Conservation (phyloP, 441 rosid species). For the Aquilaria agallochum region DNA sequence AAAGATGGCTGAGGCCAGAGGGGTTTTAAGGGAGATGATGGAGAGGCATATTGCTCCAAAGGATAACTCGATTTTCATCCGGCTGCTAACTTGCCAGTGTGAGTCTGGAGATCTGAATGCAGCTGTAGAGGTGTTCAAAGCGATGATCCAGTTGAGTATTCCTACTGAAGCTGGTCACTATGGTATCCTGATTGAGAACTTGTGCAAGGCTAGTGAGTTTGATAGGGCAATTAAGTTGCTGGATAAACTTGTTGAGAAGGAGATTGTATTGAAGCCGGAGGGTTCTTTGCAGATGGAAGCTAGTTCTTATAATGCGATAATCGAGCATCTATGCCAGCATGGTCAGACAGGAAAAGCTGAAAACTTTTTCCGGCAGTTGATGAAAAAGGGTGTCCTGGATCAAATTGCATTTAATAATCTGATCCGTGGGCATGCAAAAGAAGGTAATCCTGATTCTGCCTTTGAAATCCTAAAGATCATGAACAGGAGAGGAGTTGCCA, state of each 20-base stretch:
- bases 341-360: constrained; percentile 84
- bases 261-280: constrained; percentile 68
- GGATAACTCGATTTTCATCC: constrained; percentile 68
- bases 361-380: constrained; percentile 76
- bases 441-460: constrained; percentile 78
- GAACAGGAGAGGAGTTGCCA: constrained; percentile 73
- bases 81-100: constrained; percentile 56
- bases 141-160: constrained; percentile 68
- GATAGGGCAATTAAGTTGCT: constrained; percentile 67
- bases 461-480: constrained; percentile 84
- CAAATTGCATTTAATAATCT: constrained; percentile 70
- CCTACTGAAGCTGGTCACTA: constrained; percentile 89
- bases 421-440: constrained; percentile 80
- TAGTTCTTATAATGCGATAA: constrained; percentile 66
- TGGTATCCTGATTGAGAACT: constrained; percentile 72
- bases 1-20: constrained; percentile 58
- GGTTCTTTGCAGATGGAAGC: constrained; percentile 62
- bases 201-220: constrained; percentile 64
- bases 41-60: constrained; percentile 57
- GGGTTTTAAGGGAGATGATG: constrained; percentile 66
- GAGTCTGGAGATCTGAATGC: constrained; percentile 68
- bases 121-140: constrained; percentile 72
- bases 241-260: constrained; percentile 72
- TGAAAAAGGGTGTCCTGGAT: constrained; percentile 86
- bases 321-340: constrained; percentile 64